Evolutionary conservation across 116 monocot species (phyloP).

Genomic region (Dioscorea cayenensis): DNA sequence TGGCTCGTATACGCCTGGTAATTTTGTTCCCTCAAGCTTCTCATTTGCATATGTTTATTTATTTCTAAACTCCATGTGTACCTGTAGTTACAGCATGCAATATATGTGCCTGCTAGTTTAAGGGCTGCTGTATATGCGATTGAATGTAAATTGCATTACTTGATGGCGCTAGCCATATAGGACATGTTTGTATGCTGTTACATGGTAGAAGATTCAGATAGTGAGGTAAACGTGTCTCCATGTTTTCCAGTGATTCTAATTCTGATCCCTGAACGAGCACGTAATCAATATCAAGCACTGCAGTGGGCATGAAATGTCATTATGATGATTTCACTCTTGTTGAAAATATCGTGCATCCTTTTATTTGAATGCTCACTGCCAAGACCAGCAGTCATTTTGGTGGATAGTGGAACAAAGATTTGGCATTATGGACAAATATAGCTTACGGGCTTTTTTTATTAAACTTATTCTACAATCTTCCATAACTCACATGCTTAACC

Average conservation of each 20-base stretch:
- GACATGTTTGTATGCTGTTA: background rate
- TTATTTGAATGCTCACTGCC: too few species aligned
- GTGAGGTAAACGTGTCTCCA: too few species aligned
- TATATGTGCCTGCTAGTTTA: background rate
- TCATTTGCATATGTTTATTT: constrained; percentile 1
- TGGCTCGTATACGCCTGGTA: constrained; percentile 97
- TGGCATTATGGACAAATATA: background rate
- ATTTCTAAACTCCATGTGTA: background rate
- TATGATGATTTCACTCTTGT: too few species aligned
- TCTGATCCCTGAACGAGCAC: too few species aligned
- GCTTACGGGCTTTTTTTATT: background rate
- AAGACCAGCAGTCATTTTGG: too few species aligned
- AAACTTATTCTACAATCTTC: background rate
- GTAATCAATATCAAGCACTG: too few species aligned
- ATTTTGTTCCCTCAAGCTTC: background rate
- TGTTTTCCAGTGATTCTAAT: too few species aligned
- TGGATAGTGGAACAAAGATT: too few species aligned
- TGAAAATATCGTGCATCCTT: too few species aligned
- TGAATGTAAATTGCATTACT: background rate
- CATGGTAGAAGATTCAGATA: too few species aligned
- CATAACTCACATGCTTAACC: background rate
- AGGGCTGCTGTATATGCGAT: background rate
- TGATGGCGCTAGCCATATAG: background rate
- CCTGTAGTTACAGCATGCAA: background rate
- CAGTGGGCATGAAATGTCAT: too few species aligned